Conservation (phyloP, 352 stramenopile genomes). For the Pelagophyceae sp. region DNA sequence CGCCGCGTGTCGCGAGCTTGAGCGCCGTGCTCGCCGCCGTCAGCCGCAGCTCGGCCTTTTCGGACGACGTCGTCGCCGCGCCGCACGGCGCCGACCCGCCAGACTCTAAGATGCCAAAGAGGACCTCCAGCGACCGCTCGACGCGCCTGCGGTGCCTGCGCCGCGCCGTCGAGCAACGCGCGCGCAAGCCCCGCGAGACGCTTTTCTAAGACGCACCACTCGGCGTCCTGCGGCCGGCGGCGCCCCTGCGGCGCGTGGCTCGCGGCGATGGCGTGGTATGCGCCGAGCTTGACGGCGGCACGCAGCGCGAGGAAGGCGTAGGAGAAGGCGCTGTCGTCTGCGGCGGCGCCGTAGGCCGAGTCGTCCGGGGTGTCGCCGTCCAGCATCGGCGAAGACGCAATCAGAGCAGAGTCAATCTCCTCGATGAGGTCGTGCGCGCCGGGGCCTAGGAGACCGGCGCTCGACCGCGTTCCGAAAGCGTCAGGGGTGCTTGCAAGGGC, state of each 20-base stretch:
- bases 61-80: neutral
- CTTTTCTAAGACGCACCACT: too few species aligned
- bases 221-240: too few species aligned
- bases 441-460: neutral
- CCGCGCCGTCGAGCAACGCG: neutral
- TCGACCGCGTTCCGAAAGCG: too few species aligned
- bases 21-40: neutral
- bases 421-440: neutral
- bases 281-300: neutral
- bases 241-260: too few species aligned
- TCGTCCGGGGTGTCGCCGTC: neutral
- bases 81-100: neutral
- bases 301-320: conserved; percentile 10
- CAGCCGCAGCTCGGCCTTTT: conserved; percentile 8
- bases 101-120: neutral
- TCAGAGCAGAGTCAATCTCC: neutral
- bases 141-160: neutral
- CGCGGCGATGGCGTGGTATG: neutral
- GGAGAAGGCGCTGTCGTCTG: neutral
- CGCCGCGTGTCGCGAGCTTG: neutral
- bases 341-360: neutral
- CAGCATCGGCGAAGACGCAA: neutral
- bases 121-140: neutral
- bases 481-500: too few species aligned
- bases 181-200: too few species aligned